Evolutionary conservation across 768 basidiomycete species (phyloP).

Genomic region (Daedaleopsis sinensis): DNA sequence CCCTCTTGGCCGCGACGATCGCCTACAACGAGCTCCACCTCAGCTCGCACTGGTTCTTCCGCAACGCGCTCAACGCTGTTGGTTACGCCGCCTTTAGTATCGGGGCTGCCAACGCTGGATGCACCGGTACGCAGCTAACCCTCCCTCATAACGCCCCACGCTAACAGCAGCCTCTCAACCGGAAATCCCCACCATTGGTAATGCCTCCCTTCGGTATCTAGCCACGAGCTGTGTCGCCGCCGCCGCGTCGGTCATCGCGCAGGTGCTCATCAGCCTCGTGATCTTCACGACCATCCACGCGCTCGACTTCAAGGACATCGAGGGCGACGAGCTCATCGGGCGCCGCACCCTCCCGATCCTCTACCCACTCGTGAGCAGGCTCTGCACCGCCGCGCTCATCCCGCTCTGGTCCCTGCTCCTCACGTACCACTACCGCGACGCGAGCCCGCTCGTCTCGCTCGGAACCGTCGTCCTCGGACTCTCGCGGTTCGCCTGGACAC

Average conservation of each 20-base stretch:
- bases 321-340: conserved; percentile 16
- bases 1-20: conserved; percentile 15
- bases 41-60: conserved; percentile 17
- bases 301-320: conserved; percentile 19
- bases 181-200: neutral
- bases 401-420: conserved; percentile 6
- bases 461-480: neutral
- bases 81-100: conserved; percentile 21
- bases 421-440: neutral
- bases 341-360: conserved; percentile 9
- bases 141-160: neutral
- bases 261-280: conserved; percentile 25
- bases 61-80: conserved; percentile 19
- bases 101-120: conserved; percentile 25
- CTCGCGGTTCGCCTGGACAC: neutral
- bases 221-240: neutral
- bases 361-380: neutral
- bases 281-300: conserved; percentile 42
- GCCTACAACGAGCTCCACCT: conserved; percentile 25
- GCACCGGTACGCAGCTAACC: neutral
- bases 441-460: neutral
- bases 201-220: neutral
- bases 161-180: neutral
- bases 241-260: conserved; percentile 26
- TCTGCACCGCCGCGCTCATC: neutral